Evolutionary conservation across 2,329 filamentous ascomycete species (phyloP), one percentile per base, ranked within the genome.

Genomic region (Mollisia scopiformis): DNA sequence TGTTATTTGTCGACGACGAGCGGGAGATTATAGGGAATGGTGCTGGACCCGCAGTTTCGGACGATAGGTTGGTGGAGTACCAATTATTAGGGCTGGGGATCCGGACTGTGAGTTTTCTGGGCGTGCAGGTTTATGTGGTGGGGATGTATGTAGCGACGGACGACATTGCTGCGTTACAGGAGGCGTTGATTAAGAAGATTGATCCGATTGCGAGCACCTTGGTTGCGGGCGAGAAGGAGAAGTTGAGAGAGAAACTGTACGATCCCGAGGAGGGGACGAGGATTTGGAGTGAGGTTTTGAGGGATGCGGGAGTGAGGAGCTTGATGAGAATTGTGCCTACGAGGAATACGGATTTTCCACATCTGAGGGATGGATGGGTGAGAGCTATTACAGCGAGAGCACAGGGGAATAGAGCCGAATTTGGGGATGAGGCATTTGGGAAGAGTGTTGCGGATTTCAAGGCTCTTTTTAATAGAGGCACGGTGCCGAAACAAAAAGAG

Each of bases 101-200:
- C 64, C 86, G 95, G 58, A 93, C 90, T 1, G 95, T 99, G 31
- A 96, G 91, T 25, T 97, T 98, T 75, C 79, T 98, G 47, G 81
- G 86, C 52, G 92, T 99, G 47, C 89, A 97, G 74, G 95, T 99
- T 56, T 99, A 99, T 78, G 90, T 98, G 19, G 90, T 97, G 0
- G 95, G 94, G 16, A 86, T 96, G 69, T 99, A 99, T 78, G 84
- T 98, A 27, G 91, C 93, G 27, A 94, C 89, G 0, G 80, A 88
- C 37, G 93, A 97, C 71, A 87, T 99, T 61, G 87, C 88, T 3
- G 82, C 84, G n/a, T 81, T 99, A 41, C 94, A 98, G 76, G 82
- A 84, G 67, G 85, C 87, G 47, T 83, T 98, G 30, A 84, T 96
- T 62, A 88, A 88, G 72, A 87, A 87, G 64, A 85, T 96, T 69